Base-by-base conservation (phyloP, 805 yeast species). In the Candida fluviatilis region DNA sequence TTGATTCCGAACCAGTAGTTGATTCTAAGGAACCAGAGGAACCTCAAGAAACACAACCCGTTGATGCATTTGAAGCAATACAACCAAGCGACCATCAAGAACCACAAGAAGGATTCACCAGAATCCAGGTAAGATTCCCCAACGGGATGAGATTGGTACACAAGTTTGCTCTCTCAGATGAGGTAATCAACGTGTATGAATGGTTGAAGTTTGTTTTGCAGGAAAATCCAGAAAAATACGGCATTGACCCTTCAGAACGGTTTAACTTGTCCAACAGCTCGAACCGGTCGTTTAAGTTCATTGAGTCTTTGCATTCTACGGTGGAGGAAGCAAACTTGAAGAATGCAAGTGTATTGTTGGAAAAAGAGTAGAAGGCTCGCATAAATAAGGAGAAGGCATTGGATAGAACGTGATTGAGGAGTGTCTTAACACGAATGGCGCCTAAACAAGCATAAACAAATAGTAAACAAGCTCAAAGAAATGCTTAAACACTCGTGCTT, bases 121-220 rank as follows among this genome's bases (percentile, higher is more conserved):
- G 96, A 50, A 75, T 93, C 18, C 98, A 93, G 60, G 74, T 93
- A n/a, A 71, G 96, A 42, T 75, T 86, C 19, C 93, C 90, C 13
- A 87, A 82, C 51, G 97, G 98, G n/a, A 74, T 80, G 34, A 71
- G 97, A 41, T 63, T 82, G 10, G 82, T 91, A 8, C 82, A 87
- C 42, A 75, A 86, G 41, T 84, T 91, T 49, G 60, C 62, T 6
- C 51, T 74, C 8, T 19, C 39, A 3, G 95, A 85, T 46, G 65
- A 71, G 3, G 87, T 93, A 0, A 41, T 66, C 3, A 58, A 55
- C 1, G 57, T 93, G 1, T 93, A 75, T 57, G 82, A 79, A 49
- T 77, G 76, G 54, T 75, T 84, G 18, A 91, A 91, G 58, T 65
- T 64, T 27, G 73, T 75, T 6, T 64, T 84, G 4, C 50, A 57